Conservation (phyloP, 164 flowering plant species). For the Vitis amurensis region DNA sequence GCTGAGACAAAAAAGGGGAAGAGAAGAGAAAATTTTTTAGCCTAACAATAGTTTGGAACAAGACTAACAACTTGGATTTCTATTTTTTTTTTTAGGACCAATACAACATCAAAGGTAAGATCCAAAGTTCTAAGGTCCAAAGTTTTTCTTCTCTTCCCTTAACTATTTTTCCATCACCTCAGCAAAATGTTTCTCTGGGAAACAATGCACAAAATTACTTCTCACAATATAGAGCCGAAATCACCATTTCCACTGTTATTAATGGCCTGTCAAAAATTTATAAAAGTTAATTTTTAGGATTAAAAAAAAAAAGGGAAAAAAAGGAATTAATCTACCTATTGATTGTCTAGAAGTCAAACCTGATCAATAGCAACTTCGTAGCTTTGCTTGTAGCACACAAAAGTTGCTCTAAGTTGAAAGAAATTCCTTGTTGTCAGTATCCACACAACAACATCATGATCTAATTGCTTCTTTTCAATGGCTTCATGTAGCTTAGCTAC, state of each 20-base stretch:
- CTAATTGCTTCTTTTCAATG: slow-evolving; percentile 47
- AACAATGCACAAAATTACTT: slow-evolving; percentile 57
- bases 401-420: slow-evolving; percentile 67
- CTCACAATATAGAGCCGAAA: slow-evolving; percentile 40
- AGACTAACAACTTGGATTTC: too few species aligned
- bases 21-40: too few species aligned
- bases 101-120: too few species aligned
- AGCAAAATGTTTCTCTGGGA: slow-evolving; percentile 75
- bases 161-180: slow-evolving; percentile 36
- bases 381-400: slow-evolving; percentile 44
- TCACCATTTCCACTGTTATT: slow-evolving; percentile 41
- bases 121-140: neutral
- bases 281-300: neutral
- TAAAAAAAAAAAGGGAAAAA: neutral
- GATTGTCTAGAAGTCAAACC: slow-evolving; percentile 30
- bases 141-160: neutral
- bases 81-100: too few species aligned
- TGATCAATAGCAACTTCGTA: slow-evolving; percentile 51
- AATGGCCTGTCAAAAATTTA: slow-evolving; percentile 48
- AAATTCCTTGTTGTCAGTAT: slow-evolving; percentile 63
- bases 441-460: slow-evolving; percentile 45
- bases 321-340: neutral
- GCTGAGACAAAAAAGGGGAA: too few species aligned
- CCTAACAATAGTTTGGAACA: too few species aligned
- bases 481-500: slow-evolving; percentile 51